Conservation (phyloP, 495 filamentous ascomycete genomes). For the Sporormia fimetaria region DNA sequence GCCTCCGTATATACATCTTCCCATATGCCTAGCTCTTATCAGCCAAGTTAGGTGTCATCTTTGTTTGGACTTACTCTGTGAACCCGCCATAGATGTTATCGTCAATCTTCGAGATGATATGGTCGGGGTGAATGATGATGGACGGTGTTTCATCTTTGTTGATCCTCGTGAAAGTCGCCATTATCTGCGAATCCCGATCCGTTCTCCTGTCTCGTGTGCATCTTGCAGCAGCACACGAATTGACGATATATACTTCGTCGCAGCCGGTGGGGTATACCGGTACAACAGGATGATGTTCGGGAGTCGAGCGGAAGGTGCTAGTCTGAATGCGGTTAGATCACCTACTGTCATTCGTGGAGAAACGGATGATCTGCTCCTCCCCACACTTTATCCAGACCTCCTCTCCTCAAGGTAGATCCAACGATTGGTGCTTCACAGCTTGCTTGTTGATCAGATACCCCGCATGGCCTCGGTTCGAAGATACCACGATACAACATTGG, state of each 20-base stretch:
- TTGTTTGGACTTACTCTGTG: constrained; percentile 58
- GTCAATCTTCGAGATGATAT: constrained; percentile 56
- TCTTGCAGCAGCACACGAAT: too few relatives aligned
- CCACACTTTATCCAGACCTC: constrained; percentile 6
- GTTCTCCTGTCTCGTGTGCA: too few relatives aligned
- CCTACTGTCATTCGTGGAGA: constrained; percentile 10
- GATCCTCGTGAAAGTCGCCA: constrained; percentile 62
- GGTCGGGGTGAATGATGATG: constrained; percentile 48
- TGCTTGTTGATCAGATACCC: too few relatives aligned
- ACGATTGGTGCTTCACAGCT: too few relatives aligned
- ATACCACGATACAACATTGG: too few relatives aligned
- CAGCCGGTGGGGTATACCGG: too few relatives aligned
- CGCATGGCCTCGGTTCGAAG: too few relatives aligned
- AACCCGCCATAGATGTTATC: constrained; percentile 67
- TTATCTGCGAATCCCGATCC: too few relatives aligned
- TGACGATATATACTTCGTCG: too few relatives aligned
- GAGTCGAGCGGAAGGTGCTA: too few relatives aligned
- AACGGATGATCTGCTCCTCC: neutral
- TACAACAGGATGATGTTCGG: constrained; percentile 2
- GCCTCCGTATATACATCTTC: constrained; percentile 73
- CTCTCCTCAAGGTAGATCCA: too few relatives aligned
- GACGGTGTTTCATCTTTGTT: constrained; percentile 43
- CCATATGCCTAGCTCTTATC: constrained; percentile 52
- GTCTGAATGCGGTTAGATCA: too few relatives aligned
- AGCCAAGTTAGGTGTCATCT: constrained; percentile 2